Base-by-base conservation (phyloP, 495 filamentous ascomycete genomes). In the Talaromyces ruber region DNA sequence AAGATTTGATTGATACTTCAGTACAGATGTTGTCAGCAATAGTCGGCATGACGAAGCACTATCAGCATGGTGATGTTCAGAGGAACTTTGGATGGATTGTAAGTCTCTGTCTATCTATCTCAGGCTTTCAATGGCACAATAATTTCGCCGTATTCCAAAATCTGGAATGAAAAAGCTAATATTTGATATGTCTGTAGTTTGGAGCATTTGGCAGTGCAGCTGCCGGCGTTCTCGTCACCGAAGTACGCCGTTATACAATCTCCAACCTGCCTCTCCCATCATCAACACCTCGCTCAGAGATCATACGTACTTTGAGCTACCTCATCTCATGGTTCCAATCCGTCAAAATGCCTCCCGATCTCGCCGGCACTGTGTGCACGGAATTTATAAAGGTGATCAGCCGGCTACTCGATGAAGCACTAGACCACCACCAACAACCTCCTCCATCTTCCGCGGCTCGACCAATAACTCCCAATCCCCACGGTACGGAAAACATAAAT, bases 1-100 rank as follows among this genome's bases (percentile, higher is more conserved):
- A 69, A 14, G 71, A 77, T 57, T 68, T 82, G 18, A 63, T 82
- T 22, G 71, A 70, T 28, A 71, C 79, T 9, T 75, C 75, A 22
- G 73, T 72, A 52, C 74, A 79, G 50, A 71, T 82, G 63, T 73
- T 84, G 47, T 64, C 54, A 3, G 60, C 64, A 7, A 67, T 75
- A 12, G 57, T 79, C 22, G 68, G 70, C 25, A 66, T 77, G 21
- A 58, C 57, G 24, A 63, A 57, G 7, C 51, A 63, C 1, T 60
- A n/a, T 11, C 32, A 50, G 21, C 18, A 63, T 18, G 34, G 50
- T 9, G 34, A 61, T 14, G 39, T 65, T 53, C 47, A 32, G 12
- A 57, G 32, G 26, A 61, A 61, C 16, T 65, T 57, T 28, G 21
- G 52, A 24, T 65, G 64, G 56, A 60, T 63, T 14, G 58, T 60